Evolutionary conservation across 2,329 filamentous ascomycete species (phyloP).

Genomic region (Sphaceloma murrayae): DNA sequence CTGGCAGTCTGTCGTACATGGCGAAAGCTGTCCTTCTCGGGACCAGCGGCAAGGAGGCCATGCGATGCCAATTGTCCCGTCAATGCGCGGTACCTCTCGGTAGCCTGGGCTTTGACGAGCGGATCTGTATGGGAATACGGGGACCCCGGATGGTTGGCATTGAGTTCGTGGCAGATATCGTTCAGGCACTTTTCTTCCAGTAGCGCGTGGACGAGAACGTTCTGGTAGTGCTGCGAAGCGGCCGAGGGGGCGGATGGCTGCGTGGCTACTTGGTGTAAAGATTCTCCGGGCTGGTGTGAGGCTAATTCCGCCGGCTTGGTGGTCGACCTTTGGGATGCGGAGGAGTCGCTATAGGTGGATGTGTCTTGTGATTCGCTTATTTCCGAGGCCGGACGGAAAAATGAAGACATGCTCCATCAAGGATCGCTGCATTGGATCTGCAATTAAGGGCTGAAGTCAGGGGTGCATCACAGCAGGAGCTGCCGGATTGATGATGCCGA

Average conservation of each 20-base stretch:
- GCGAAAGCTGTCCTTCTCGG: conserved; percentile 29
- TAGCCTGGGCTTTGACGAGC: conserved; percentile 31
- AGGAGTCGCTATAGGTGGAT: conserved; percentile 11
- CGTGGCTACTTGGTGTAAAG: conserved; percentile 9
- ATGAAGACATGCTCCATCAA: conserved; percentile 18
- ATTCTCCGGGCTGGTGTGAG: conserved; percentile 11
- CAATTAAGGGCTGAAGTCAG: background rate
- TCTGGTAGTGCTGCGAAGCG: conserved; percentile 20
- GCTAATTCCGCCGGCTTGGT: conserved; percentile 15
- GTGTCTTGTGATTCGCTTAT: conserved; percentile 17
- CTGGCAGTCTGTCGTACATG: conserved; percentile 30
- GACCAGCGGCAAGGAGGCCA: conserved; percentile 30
- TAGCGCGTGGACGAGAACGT: conserved; percentile 37
- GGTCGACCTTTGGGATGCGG: conserved; percentile 7
- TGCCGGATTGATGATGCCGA: no score
- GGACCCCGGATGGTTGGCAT: conserved; percentile 19
- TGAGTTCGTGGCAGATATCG: conserved; percentile 32
- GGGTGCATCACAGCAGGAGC: no score
- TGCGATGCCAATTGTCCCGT: conserved; percentile 30
- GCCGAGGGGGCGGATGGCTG: conserved; percentile 6
- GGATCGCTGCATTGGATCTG: background rate
- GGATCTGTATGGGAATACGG: conserved; percentile 26
- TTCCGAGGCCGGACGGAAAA: conserved; percentile 19
- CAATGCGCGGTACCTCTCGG: conserved; percentile 32
- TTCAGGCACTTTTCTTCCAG: conserved; percentile 37